These are phyloP conservation scores for Lipomyces mesembrius DNA, from an alignment of 805 yeast genomes.

Conservation along the genomic window DNA sequence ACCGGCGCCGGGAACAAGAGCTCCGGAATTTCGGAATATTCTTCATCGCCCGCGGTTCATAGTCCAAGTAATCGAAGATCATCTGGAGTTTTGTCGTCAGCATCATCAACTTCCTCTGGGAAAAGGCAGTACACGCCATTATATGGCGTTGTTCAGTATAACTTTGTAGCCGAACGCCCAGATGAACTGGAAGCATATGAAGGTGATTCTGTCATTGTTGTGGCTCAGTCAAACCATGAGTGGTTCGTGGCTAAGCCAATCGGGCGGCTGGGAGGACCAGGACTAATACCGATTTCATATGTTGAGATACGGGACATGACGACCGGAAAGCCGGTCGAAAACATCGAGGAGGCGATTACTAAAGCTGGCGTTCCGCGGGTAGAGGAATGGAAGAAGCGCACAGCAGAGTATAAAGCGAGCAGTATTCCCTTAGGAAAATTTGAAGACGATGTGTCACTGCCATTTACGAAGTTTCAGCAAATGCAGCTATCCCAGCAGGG, in stretches of 20 bases:
- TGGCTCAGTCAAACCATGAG: slow-evolving; percentile 95
- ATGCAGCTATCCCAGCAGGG: slow-evolving; percentile 17
- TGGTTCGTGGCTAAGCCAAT: slow-evolving; percentile 99
- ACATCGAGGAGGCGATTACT: slow-evolving; percentile 62
- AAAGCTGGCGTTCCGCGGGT: slow-evolving; percentile 83
- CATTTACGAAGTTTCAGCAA: slow-evolving; percentile 29
- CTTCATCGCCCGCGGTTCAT: slow-evolving; percentile 10
- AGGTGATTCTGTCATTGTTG: slow-evolving; percentile 88
- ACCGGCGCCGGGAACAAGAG: slow-evolving; percentile 14
- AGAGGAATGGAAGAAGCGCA: slow-evolving; percentile 91
- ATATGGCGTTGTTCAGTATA: slow-evolving; percentile 85
- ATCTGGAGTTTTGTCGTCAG: slow-evolving; percentile 24
- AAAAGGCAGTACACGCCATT: slow-evolving; percentile 49
- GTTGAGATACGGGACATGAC: slow-evolving; percentile 83
- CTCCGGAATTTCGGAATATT: slow-evolving; percentile 28
- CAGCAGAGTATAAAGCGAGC: slow-evolving; percentile 90
- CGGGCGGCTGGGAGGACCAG: slow-evolving; percentile 91
- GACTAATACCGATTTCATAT: slow-evolving; percentile 89
- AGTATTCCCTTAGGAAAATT: slow-evolving; percentile 73
- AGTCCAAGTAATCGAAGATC: slow-evolving; percentile 20
- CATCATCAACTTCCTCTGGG: slow-evolving; percentile 29
- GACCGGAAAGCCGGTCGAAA: slow-evolving; percentile 62
- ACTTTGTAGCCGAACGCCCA: slow-evolving; percentile 75
- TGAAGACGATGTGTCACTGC: slow-evolving; percentile 46
- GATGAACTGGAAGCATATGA: slow-evolving; percentile 85